Evolutionary conservation across 331 rosid genomes (phyloP).

Genomic region (Quercus phellos): DNA sequence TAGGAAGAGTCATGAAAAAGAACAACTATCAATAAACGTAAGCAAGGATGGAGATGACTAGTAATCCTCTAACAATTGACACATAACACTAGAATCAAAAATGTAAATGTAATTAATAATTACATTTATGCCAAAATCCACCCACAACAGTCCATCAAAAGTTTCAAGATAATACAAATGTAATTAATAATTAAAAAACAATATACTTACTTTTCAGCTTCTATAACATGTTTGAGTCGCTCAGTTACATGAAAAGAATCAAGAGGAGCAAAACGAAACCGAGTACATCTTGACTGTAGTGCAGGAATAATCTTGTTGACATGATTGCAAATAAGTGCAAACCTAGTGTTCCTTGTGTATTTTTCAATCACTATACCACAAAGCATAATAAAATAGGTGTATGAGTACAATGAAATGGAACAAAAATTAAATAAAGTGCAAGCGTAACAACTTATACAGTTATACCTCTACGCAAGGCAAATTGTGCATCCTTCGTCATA

Average conservation of each 20-base stretch:
- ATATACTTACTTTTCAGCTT: constrained; percentile 64
- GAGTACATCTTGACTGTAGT: constrained; percentile 85
- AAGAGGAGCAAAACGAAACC: constrained; percentile 95
- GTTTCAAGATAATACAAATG: background rate
- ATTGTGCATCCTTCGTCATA: constrained; percentile 94
- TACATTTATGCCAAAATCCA: background rate
- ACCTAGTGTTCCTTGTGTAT: constrained; percentile 79
- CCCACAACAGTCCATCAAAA: background rate
- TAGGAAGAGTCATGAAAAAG: too few species aligned
- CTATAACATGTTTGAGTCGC: constrained; percentile 74
- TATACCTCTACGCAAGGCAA: constrained; percentile 85
- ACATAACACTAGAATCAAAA: background rate
- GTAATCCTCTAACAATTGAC: background rate
- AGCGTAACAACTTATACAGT: constrained; percentile 28
- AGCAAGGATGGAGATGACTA: too few species aligned
- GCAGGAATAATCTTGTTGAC: constrained; percentile 94
- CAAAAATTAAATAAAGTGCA: background rate
- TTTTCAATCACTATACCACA: constrained; percentile 71
- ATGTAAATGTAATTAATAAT: background rate
- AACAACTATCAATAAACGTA: too few species aligned
- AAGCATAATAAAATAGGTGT: constrained; percentile 6
- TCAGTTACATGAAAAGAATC: constrained; percentile 73
- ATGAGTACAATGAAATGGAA: background rate
- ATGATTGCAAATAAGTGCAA: constrained; percentile 79
- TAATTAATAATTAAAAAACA: constrained; percentile 2